phyloP scores from a whole-genome alignment of 257 asterid genomes.

The Orobanche coerulescens region DNA sequence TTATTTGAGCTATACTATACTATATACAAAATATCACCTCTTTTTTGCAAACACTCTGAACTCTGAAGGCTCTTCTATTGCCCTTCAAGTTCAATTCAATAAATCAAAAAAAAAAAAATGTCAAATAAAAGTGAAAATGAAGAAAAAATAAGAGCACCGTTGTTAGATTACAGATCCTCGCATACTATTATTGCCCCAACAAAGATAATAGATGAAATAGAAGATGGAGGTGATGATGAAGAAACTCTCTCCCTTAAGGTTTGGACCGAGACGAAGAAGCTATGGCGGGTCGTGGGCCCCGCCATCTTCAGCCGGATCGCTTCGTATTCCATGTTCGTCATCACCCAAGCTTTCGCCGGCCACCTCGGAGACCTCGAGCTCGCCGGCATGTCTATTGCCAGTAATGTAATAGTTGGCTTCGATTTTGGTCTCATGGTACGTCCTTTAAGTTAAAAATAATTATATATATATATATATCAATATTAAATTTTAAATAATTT shows the following conservation, averaged over 20 bases:
- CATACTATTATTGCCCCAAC: background rate
- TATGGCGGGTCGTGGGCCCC: slow-evolving; percentile 79
- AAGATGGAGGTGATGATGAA: slow-evolving; percentile 8
- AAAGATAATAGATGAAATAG: background rate
- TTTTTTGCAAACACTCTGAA: too few species aligned
- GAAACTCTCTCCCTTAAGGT: slow-evolving; percentile 20
- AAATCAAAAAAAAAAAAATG: background rate
- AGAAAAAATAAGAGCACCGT: slow-evolving; percentile 31
- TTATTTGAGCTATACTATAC: too few species aligned
- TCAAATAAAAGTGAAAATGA: background rate
- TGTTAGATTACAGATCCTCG: slow-evolving; percentile 25
- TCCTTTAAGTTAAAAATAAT: too few species aligned
- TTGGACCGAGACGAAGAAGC: slow-evolving; percentile 69
- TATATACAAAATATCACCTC: too few species aligned
- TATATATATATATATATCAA: too few species aligned
- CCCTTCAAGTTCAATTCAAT: too few species aligned
- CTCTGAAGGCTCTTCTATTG: too few species aligned
- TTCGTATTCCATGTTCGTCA: slow-evolving; percentile 60
- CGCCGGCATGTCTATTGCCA: slow-evolving; percentile 72
- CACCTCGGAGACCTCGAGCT: slow-evolving; percentile 82
- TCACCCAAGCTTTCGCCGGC: slow-evolving; percentile 84
- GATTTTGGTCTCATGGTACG: slow-evolving; percentile 70
- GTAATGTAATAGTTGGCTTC: slow-evolving; percentile 60
- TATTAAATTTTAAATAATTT: too few species aligned
- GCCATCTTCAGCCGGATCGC: slow-evolving; percentile 70